A percentile compares a stretch with the other conserved stretches of the same genome.
These are phyloP conservation scores for Debaryomyces psychrophilus DNA, from an alignment of 1,139 yeast genomes.

Conservation along the genomic window DNA sequence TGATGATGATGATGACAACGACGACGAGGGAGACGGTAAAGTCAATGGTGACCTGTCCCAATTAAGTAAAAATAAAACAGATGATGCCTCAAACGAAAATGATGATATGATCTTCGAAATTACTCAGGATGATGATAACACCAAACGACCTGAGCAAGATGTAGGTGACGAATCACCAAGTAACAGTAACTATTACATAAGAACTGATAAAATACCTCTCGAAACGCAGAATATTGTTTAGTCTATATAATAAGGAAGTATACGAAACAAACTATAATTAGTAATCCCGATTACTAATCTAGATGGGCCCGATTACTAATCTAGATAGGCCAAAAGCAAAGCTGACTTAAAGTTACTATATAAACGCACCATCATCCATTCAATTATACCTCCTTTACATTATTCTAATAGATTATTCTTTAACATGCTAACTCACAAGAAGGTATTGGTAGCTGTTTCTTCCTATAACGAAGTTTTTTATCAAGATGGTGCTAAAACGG, in stretches of 20 bases:
- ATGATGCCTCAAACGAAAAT: constrained; percentile 5
- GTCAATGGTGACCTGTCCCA: not conserved
- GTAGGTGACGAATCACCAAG: constrained; percentile 5
- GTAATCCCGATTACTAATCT: not conserved
- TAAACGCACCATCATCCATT: not conserved
- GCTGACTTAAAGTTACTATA: not conserved
- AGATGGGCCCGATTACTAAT: not conserved
- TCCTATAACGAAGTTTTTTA: constrained; percentile 54
- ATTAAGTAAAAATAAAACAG: constrained; percentile 4
- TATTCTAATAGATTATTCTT: not conserved
- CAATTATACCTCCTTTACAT: not conserved
- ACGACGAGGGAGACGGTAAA: constrained; percentile 10
- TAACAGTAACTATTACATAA: constrained; percentile 1
- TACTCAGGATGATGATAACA: constrained; percentile 18
- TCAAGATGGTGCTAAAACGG: constrained; percentile 57
- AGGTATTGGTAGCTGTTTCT: constrained; percentile 55
- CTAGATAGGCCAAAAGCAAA: no score
- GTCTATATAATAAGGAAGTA: not conserved
- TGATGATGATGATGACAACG: constrained; percentile 29
- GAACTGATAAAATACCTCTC: constrained; percentile 10
- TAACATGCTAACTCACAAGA: constrained; percentile 26
- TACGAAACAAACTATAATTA: not conserved
- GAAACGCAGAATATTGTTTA: constrained; percentile 16
- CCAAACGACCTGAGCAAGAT: not conserved
- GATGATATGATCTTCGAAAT: constrained; percentile 45